Evolutionary conservation across 176 grass and related monocot species (phyloP).

Genomic region (Phoenix roebelenii): DNA sequence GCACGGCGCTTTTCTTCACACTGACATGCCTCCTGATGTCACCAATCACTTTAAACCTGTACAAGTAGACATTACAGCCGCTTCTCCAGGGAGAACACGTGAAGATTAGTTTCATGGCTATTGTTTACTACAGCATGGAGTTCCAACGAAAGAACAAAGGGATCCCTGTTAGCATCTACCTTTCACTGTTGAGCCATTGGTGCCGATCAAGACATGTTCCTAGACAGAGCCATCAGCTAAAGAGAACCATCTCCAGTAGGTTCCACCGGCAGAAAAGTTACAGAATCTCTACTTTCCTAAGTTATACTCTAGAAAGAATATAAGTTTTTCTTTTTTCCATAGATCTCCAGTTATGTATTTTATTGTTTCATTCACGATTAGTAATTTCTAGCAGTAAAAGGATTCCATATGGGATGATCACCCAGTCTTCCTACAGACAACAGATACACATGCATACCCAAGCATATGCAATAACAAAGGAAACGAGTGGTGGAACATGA

Average conservation of each 20-base stretch:
- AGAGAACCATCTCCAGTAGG: neutral
- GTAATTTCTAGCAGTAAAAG: neutral
- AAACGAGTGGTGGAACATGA: neutral
- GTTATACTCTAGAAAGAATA: neutral
- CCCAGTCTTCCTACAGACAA: no score
- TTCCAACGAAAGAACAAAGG: neutral
- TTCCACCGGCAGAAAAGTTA: conserved; percentile 4
- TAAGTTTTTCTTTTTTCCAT: neutral
- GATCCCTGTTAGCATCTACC: neutral
- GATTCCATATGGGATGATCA: no score
- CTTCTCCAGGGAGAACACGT: neutral
- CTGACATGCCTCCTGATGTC: neutral
- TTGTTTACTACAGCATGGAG: neutral
- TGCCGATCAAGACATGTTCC: neutral
- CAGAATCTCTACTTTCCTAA: neutral
- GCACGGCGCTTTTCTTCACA: neutral
- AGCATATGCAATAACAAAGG: neutral
- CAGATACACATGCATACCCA: no score
- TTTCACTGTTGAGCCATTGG: neutral
- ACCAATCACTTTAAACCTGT: neutral
- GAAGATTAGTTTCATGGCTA: neutral
- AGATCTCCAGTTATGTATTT: neutral
- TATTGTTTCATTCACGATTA: neutral
- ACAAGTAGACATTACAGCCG: neutral
- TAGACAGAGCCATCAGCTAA: neutral